A percentile compares a stretch with the other conserved stretches of the same genome.
These are phyloP conservation scores for Rhizopogon salebrosus DNA, from an alignment of 768 basidiomycete species.

Conservation along the genomic window DNA sequence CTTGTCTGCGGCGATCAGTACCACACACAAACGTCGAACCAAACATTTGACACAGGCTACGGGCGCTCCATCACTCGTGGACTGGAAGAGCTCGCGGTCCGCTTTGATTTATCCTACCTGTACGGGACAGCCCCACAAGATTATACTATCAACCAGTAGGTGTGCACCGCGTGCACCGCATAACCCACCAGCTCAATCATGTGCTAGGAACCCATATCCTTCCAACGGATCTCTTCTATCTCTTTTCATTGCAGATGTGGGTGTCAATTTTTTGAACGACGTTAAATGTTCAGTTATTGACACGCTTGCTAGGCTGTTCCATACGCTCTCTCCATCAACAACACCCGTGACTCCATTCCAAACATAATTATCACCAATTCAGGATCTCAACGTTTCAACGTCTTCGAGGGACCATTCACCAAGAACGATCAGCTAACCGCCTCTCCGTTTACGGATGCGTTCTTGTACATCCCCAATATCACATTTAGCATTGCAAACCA, in stretches of 20 bases:
- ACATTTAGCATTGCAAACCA: slow-evolving; percentile 43
- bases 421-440: slow-evolving; percentile 78
- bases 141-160: slow-evolving; percentile 61
- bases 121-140: slow-evolving; percentile 77
- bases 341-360: slow-evolving; percentile 53
- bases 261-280: not conserved
- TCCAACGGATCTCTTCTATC: slow-evolving; percentile 57
- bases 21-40: slow-evolving; percentile 51
- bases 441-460: slow-evolving; percentile 62
- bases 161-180: not conserved
- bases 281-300: not conserved
- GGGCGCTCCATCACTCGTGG: slow-evolving; percentile 53
- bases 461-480: slow-evolving; percentile 58
- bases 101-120: slow-evolving; percentile 55
- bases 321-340: slow-evolving; percentile 54
- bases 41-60: slow-evolving; percentile 54
- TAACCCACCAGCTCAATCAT: not conserved
- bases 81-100: slow-evolving; percentile 44
- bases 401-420: slow-evolving; percentile 67
- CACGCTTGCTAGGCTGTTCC: slow-evolving; percentile 40
- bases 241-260: slow-evolving; percentile 46
- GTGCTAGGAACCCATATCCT: slow-evolving; percentile 52
- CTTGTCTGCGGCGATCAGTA: slow-evolving; percentile 37
- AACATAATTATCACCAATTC: slow-evolving; percentile 64
- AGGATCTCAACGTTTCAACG: slow-evolving; percentile 59